Evolutionary conservation across 768 basidiomycete species (phyloP), one percentile per base, ranked within the genome.

Genomic region (Leucogyrophana mollusca): DNA sequence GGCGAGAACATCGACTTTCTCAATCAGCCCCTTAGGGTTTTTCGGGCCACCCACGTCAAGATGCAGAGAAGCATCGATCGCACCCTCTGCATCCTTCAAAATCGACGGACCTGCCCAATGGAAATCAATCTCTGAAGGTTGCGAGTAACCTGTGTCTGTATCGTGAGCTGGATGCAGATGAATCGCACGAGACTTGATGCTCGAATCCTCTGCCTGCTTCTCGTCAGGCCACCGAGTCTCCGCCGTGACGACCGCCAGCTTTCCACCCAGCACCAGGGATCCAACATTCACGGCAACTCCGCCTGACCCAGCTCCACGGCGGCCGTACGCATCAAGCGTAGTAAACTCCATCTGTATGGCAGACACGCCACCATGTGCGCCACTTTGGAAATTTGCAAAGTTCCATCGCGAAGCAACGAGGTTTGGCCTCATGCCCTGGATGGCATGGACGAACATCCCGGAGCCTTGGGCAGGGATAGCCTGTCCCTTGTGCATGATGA

Each of bases 371-470:
- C 80, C 83, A 40, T 82, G 77, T 20, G 80, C 72, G 14, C 73
- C 66, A 59, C 88, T 87, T 65, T 92, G 86, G 76, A 99, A 99
- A 71, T 88, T 77, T 22, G 74, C 85, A 70, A 98, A 99, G 72
- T 98, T 97, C 96, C 96, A 99, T 8, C 87, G 70, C 16, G 90
- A 74, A 11, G 96, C 96, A 56, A 96, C 82, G 46, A 92, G 78
- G 68, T 99, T 90, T 40, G 95, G 94, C 7, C 93, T 81, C 92
- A 99, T 95, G 64, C 95, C 96, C 64, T 98, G 95, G 63, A 98
- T 96, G 36, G 95, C 95, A 65, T 95, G 90, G 16, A 94, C 78
- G 65, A 95, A 83, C 87, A 93, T 90, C 22, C 91, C 90, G 30
- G 77, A 70, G 35, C 87, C 89, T 24, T 77, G 64, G 45, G 81